phyloP scores from a whole-genome alignment of 768 basidiomycete species.

The Inosperma sp. region DNA sequence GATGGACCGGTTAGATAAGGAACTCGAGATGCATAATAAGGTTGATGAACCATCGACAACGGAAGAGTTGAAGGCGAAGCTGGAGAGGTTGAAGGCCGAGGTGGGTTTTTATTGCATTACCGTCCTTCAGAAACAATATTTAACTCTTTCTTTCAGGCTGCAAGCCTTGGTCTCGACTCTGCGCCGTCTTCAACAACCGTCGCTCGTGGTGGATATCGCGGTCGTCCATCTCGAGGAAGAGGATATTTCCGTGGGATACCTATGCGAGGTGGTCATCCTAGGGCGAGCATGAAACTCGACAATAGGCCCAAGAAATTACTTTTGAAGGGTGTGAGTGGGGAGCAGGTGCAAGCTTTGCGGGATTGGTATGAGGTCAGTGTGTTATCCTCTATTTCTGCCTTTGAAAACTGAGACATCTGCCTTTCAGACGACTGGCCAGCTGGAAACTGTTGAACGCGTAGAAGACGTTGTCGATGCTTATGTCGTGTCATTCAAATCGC shows the following conservation, averaged over 20 bases:
- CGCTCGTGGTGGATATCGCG: constrained; percentile 64
- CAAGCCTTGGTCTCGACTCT: constrained; percentile 66
- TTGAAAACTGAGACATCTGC: constrained; percentile 4
- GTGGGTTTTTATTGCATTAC: constrained; percentile 35
- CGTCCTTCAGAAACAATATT: background rate
- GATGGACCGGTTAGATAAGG: constrained; percentile 71
- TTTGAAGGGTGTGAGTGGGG: constrained; percentile 58
- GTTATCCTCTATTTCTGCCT: background rate
- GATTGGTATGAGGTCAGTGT: constrained; percentile 77
- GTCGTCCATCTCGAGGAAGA: constrained; percentile 55
- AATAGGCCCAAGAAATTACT: constrained; percentile 80
- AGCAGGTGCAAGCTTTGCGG: constrained; percentile 54
- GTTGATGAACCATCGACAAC: constrained; percentile 38
- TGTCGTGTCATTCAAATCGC: constrained; percentile 65
- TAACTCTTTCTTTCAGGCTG: constrained; percentile 48
- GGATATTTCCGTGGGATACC: constrained; percentile 45
- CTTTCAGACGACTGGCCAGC: constrained; percentile 58
- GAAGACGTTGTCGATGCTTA: constrained; percentile 49
- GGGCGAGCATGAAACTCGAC: constrained; percentile 82
- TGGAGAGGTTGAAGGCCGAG: constrained; percentile 78
- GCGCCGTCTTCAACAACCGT: constrained; percentile 33
- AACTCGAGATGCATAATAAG: constrained; percentile 66
- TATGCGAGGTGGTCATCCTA: constrained; percentile 61
- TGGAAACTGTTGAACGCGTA: constrained; percentile 57
- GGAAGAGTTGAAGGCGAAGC: constrained; percentile 67